These are phyloP conservation scores for Penicillium soppii DNA, from an alignment of 495 filamentous ascomycete genomes.

Conservation along the genomic window DNA sequence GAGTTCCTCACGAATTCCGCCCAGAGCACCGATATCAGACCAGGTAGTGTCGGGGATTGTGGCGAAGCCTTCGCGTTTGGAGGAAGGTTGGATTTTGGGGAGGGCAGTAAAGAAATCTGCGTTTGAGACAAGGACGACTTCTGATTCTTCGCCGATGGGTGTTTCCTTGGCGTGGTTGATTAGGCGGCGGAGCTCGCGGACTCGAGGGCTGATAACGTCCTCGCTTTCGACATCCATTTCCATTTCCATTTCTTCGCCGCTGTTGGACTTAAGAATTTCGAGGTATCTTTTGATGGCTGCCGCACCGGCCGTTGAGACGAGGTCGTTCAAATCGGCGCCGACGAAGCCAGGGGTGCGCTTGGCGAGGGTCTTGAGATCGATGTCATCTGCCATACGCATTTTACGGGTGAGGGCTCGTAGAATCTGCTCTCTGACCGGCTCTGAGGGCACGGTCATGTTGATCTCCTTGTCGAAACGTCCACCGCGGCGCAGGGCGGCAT, in stretches of 20 bases:
- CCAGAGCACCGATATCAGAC: conserved; percentile 86
- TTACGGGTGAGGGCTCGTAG: conserved; percentile 74
- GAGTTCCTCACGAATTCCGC: conserved; percentile 76
- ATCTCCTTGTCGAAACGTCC: conserved; percentile 92
- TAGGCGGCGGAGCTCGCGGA: conserved; percentile 53
- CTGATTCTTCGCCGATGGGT: conserved; percentile 42
- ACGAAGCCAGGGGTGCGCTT: conserved; percentile 93
- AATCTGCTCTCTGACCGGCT: conserved; percentile 79
- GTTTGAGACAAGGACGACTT: conserved; percentile 52
- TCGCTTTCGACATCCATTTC: conserved; percentile 54
- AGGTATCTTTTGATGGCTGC: conserved; percentile 62
- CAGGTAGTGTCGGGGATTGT: conserved; percentile 97
- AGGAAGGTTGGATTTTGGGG: conserved; percentile 84
- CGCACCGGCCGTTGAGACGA: conserved; percentile 72
- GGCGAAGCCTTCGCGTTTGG: conserved; percentile 94
- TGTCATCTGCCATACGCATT: conserved; percentile 63
- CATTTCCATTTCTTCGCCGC: conserved; percentile 54
- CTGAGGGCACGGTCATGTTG: conserved; percentile 91
- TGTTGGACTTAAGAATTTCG: conserved; percentile 50
- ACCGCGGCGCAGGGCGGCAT: conserved; percentile 81
- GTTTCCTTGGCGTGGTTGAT: conserved; percentile 52
- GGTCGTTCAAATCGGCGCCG: conserved; percentile 84
- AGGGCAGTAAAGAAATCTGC: conserved; percentile 75
- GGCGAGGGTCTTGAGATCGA: conserved; percentile 77
- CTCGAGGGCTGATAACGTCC: conserved; percentile 39